phyloP scores from a whole-genome alignment of 257 asterid genomes.

The Ilex aquifolium region DNA sequence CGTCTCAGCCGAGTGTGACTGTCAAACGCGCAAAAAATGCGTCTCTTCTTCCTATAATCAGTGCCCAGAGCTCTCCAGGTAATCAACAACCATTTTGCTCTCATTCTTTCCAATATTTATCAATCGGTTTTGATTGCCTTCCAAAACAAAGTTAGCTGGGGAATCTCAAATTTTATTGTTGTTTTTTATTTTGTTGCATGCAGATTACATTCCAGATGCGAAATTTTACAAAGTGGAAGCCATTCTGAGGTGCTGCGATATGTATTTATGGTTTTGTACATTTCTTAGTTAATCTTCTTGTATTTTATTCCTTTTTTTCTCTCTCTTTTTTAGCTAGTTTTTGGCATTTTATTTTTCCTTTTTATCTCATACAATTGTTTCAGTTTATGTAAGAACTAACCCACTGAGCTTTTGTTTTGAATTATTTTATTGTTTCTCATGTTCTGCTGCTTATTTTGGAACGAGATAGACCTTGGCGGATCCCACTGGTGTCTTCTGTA shows the following conservation, averaged over 20 bases:
- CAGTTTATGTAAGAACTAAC: not conserved
- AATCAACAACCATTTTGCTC: not conserved
- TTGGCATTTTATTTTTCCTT: too few species aligned
- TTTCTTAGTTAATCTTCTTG: not conserved
- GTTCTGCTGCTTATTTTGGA: slow-evolving; percentile 21
- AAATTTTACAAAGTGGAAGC: slow-evolving; percentile 90
- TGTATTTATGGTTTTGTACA: not conserved
- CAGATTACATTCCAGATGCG: slow-evolving; percentile 67
- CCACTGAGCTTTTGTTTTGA: not conserved
- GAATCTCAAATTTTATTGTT: not conserved
- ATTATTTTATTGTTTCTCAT: slow-evolving; percentile 4
- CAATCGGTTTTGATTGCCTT: not conserved
- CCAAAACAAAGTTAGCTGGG: not conserved
- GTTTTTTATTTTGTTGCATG: slow-evolving; percentile 3
- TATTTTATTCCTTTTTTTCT: too few species aligned
- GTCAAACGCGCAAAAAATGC: slow-evolving; percentile 18
- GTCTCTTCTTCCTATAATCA: slow-evolving; percentile 32
- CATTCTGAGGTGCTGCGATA: slow-evolving; percentile 51
- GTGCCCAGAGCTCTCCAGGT: slow-evolving; percentile 52
- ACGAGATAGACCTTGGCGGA: slow-evolving; percentile 79
- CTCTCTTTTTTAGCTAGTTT: too few species aligned
- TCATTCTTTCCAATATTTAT: not conserved
- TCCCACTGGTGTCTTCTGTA: slow-evolving; percentile 90
- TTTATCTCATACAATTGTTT: not conserved
- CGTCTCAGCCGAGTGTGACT: slow-evolving; percentile 9